Base-by-base conservation (phyloP, 2,329 filamentous ascomycete species). In the Botrytis deweyae region DNA sequence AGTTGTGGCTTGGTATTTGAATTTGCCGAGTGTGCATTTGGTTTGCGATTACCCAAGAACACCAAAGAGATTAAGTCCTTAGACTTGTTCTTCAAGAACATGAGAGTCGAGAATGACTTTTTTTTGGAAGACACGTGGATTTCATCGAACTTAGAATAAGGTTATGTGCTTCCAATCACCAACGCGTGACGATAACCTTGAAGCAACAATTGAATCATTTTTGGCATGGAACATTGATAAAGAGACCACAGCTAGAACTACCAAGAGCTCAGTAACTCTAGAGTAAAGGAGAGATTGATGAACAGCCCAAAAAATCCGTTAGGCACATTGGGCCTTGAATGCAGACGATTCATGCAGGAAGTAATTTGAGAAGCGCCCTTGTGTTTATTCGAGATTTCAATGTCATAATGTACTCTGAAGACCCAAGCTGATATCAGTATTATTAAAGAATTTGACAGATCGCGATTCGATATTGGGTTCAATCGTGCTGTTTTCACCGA, bases 1-100 rank as follows among this genome's bases (percentile, higher is more conserved):
- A 80, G 92, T 98, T 70, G 91, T 97, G 69, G 87, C 88, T 9
- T 90, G 87, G 86, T 90, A 87, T 80, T 81, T 90, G 75, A 86
- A 86, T 78, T 79, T 90, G 77, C 88, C 88, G 3, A 88, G 85
- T 77, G 88, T 90, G 72, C 88, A 90, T 78, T 82, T 90, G 68
- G 85, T 88, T 38, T 84, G 84, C 70, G 89, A 86, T 79, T 90
- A 89, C 80, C 88, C 88, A 16, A 83, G 88, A 67, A 90, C 88
- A 25, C 88, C 88, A 12, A 90, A 89, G 85, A 85, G 88, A 74
- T 81, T 90, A 77, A 78, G 85, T 75, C 88, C 88, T 76, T 89
- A 77, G n/a, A 58, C 7, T 58, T 58, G 3, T 29, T 6, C 16
- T 58, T 29, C 6, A 58, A 58, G 52, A 29, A 58, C 4, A 29